Conservation (phyloP, 768 basidiomycete species). For the Rhizopogon roseolus region DNA sequence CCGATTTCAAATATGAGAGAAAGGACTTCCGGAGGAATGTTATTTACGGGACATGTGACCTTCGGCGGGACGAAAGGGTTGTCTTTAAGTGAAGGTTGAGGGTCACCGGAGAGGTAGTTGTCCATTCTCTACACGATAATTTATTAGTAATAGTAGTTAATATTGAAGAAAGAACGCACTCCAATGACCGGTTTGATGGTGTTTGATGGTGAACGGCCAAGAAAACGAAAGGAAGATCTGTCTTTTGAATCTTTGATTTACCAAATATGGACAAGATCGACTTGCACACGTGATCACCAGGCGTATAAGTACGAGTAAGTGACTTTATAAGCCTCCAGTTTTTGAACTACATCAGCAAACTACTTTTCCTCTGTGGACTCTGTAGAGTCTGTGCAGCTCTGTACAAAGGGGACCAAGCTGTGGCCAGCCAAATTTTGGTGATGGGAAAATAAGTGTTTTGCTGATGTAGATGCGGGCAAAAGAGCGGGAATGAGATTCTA, state of each 20-base stretch:
- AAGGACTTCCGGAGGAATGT: slow-evolving; percentile 53
- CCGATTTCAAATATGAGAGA: slow-evolving; percentile 52
- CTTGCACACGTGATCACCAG: too few species aligned
- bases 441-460: too few species aligned
- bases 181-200: not conserved
- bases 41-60: slow-evolving; percentile 40
- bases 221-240: not conserved
- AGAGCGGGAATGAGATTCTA: too few species aligned
- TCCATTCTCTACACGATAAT: not conserved
- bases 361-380: too few species aligned
- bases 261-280: not conserved
- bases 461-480: too few species aligned
- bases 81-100: slow-evolving; percentile 28
- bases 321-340: too few species aligned
- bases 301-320: too few species aligned
- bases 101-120: not conserved
- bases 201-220: not conserved
- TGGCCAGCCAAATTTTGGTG: too few species aligned
- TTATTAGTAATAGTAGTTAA: not conserved
- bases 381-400: too few species aligned
- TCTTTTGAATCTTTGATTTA: not conserved
- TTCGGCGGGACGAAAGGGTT: slow-evolving; percentile 46
- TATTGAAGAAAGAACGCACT: not conserved
- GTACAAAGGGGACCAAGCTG: too few species aligned
- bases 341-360: too few species aligned